Evolutionary conservation across 345 rosid species (phyloP).

Genomic region (Sonneratia caseolaris): DNA sequence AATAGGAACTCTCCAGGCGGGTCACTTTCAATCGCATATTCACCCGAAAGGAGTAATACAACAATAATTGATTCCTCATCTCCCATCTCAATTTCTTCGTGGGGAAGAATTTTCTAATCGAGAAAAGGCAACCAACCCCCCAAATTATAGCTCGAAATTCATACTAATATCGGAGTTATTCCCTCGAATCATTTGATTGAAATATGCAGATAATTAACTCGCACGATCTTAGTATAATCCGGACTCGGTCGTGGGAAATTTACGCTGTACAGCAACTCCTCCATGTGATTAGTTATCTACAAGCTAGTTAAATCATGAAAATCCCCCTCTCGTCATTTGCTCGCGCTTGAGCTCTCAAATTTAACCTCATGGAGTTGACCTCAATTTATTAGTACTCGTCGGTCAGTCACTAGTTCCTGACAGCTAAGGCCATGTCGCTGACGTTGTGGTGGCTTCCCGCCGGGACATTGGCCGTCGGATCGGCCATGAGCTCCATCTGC

Average conservation of each 20-base stretch:
- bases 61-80: neutral
- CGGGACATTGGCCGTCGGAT: neutral
- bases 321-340: neutral
- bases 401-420: neutral
- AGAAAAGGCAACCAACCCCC: neutral
- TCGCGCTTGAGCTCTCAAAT: neutral
- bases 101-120: neutral
- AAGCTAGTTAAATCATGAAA: no score
- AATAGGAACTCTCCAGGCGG: no score
- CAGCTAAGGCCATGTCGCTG: neutral
- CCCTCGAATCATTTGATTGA: no score
- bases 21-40: neutral
- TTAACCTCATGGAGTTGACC: neutral
- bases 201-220: no score
- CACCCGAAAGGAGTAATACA: neutral
- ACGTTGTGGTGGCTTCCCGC: neutral
- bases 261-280: neutral
- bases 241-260: neutral
- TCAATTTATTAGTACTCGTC: neutral
- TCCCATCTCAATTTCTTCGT: neutral
- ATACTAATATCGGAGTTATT: no score
- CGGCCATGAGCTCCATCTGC: conserved; percentile 12
- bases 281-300: no score
- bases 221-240: neutral
- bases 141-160: neutral